Evolutionary conservation across 495 filamentous ascomycete genomes (phyloP).

Genomic region (Lasiosphaeriaceae sp.): DNA sequence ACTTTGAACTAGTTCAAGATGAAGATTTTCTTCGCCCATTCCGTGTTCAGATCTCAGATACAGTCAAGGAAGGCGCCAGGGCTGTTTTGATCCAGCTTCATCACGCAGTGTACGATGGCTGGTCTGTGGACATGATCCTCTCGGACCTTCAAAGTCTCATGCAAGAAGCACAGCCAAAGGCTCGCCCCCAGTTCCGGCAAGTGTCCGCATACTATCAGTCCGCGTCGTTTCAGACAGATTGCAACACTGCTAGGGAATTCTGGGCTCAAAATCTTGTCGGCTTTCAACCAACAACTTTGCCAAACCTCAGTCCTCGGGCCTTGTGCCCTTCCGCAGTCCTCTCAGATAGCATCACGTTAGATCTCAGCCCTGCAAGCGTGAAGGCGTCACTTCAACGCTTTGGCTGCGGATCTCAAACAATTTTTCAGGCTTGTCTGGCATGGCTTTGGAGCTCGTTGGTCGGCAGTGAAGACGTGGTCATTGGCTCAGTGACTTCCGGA

Average conservation of each 20-base stretch:
- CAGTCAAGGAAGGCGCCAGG: conserved; percentile 9
- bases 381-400: conserved; percentile 8
- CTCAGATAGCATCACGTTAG: conserved; percentile 17
- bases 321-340: conserved; percentile 5
- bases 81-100: conserved; percentile 55
- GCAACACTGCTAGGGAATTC: conserved; percentile 40
- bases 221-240: conserved; percentile 5
- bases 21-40: conserved; percentile 54
- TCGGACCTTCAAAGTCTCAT: conserved; percentile 53
- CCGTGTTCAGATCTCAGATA: conserved; percentile 44
- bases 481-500: conserved; percentile 75
- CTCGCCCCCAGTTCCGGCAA: conserved; percentile 50
- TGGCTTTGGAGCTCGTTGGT: conserved; percentile 60
- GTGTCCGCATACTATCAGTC: conserved; percentile 41
- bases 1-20: conserved; percentile 22
- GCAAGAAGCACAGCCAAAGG: conserved; percentile 1
- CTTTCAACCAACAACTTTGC: conserved; percentile 36
- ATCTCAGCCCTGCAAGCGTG: conserved; percentile 14
- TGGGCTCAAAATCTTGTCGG: conserved; percentile 54
- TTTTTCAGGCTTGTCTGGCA: conserved; percentile 68
- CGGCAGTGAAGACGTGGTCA: conserved; percentile 62
- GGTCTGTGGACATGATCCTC: conserved; percentile 72
- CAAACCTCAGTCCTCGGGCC: conserved; percentile 32
- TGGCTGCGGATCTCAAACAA: conserved; percentile 47
- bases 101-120: conserved; percentile 80